phyloP scores from a whole-genome alignment of 768 basidiomycete species.

The Leccinum boreale region DNA sequence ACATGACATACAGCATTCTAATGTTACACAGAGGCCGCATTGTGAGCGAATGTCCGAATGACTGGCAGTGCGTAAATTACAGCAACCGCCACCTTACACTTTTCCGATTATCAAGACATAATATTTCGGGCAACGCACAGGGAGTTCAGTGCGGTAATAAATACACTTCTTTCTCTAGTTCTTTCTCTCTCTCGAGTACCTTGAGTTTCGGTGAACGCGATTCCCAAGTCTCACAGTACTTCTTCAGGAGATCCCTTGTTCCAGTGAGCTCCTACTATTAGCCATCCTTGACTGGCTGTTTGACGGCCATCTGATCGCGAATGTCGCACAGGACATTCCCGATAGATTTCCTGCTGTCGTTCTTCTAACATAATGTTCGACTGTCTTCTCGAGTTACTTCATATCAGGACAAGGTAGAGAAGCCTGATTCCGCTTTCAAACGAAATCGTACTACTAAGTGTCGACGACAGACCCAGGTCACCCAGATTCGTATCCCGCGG shows the following conservation, averaged over 20 bases:
- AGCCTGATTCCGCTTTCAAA: neutral
- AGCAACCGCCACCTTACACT: too few species aligned
- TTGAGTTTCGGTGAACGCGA: neutral
- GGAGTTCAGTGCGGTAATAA: neutral
- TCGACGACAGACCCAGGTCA: conserved; percentile 2
- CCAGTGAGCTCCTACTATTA: neutral
- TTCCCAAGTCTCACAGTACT: neutral
- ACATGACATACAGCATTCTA: neutral
- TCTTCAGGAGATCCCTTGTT: neutral
- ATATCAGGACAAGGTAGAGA: neutral
- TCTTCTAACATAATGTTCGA: neutral
- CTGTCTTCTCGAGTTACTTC: neutral
- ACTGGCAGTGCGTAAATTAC: neutral
- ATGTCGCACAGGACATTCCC: neutral
- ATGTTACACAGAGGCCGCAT: neutral
- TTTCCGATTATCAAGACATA: too few species aligned
- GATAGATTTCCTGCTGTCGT: neutral
- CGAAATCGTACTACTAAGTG: neutral
- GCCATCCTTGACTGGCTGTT: neutral
- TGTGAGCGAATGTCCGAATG: too few species aligned
- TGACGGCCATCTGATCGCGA: neutral
- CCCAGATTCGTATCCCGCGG: conserved; percentile 7
- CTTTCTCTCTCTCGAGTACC: neutral
- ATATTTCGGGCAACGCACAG: too few species aligned
- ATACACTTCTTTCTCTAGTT: neutral